Base-by-base conservation (phyloP, 805 yeast genomes). In the Kodamaea leandrae region DNA sequence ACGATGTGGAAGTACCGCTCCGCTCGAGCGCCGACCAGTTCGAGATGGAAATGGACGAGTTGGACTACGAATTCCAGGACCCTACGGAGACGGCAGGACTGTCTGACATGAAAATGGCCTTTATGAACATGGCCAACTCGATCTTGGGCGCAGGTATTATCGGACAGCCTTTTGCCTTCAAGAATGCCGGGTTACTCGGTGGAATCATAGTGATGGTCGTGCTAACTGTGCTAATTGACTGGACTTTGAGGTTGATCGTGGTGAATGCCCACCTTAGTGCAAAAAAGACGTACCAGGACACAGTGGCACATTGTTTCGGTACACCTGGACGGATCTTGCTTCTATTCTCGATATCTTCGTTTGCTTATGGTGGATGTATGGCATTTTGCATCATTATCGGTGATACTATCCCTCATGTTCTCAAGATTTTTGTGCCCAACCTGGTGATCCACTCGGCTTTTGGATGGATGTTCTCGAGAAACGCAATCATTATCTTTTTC, bases 91-190 rank as follows among this genome's bases (percentile, higher is more conserved):
- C 37, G 10, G 21, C 20, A 8, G 72, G 71, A 4, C 56, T 58
- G 15, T 66, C 73, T 9, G 57, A 50, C 46, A 72, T 90, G 74
- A 77, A 75, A 43, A 84, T 84, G 87, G 97, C 97, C 4, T 89
- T 90, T 55, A 86, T 90, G 95, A 91, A 91, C 62, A 89, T 90
- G 96, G 95, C 96, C 7, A 90, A 90, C 61, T 83, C 95, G 14
- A 91, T 91, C 46, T 71, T 91, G 5, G 98, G 98, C 0, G 97
- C 98, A 0, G 98, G 98, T 6, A 86, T 91, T 40, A 87, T 91
- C 23, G 96, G 97, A 1, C 95, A 89, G 48, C 95, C 98, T 2
- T 84, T 82, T 49, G 96, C 97, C 0, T 78, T 90, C 53, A 70
- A 75, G 34, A 86, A 89, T 52, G 74, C 86, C 14, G 98, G 98